Evolutionary conservation across 495 filamentous ascomycete species (phyloP), one percentile per base, ranked within the genome.

Genomic region (Daldinia grandis): DNA sequence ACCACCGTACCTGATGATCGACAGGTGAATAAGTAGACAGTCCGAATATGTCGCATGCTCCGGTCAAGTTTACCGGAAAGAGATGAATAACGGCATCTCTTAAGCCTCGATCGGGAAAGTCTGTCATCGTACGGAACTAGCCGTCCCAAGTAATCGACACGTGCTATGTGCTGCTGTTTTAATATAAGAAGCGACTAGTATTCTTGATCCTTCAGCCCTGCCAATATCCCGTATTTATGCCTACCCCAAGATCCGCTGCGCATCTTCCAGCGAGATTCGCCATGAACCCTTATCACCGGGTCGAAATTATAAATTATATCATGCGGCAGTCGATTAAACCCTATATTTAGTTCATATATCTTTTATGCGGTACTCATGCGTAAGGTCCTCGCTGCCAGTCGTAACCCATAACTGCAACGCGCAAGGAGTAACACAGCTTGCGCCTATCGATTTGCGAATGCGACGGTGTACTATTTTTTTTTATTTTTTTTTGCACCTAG

Each of bases 11-110:
- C 58, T 65, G 40, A 66, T 50, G 70, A 73, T 73, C 70, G 57
- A 66, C 70, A 65, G 68, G 44, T 40, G 47, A 61, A 54, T 19
- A 63, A 62, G 58, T 17, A 65, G 64, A 44, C n/a, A 58, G 50
- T 61, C 57, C 70, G 19, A 73, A 69, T 62, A 62, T 55, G 70
- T 69, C 42, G 60, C 44, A 66, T 69, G 70, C 69, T 68, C 68
- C 65, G 65, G 62, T 14, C 65, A 54, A 21, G 50, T 58, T 67
- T 68, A 38, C 64, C 69, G 37, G 60, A 72, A 64, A 40, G 21
- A 65, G 64, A 12, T 51, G 58, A 40, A 58, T 35, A 44, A 64
- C 64, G 50, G 61, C 50, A 58, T 47, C 51, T 28, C 51, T 35
- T 27, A 15, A 24, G 28, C 69, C 69, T 63, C 60, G 69, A 64